Conservation (phyloP, 2,329 filamentous ascomycete genomes). For the Apiospora aurea region DNA sequence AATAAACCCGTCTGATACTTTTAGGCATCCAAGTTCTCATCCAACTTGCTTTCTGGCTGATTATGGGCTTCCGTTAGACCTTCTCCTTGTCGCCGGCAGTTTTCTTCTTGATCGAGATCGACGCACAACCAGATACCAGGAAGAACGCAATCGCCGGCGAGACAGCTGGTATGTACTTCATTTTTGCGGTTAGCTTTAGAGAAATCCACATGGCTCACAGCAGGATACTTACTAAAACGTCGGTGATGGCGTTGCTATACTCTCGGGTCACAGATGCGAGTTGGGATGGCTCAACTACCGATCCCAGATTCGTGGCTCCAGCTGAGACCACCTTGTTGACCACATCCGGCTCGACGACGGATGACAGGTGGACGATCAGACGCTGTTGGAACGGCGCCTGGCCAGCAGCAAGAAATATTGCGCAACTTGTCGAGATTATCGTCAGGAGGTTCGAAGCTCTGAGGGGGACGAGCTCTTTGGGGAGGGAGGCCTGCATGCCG, state of each 20-base stretch:
- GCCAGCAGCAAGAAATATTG: slow-evolving; percentile 56
- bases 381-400: slow-evolving; percentile 61
- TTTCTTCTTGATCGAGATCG: background rate
- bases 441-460: background rate
- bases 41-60: background rate
- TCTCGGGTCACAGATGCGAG: background rate
- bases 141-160: background rate
- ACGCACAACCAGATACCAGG: background rate
- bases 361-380: slow-evolving; percentile 44
- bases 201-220: no score
- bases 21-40: background rate
- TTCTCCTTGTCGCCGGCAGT: background rate
- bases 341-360: background rate
- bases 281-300: background rate
- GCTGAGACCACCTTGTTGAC: background rate
- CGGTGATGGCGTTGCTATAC: background rate
- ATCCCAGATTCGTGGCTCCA: background rate
- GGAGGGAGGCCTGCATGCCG: background rate
- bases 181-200: background rate
- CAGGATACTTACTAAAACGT: background rate
- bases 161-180: background rate
- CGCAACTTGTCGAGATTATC: slow-evolving; percentile 40
- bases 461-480: background rate
- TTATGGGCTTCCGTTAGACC: background rate
- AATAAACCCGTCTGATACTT: no score